Evolutionary conservation across 1,139 yeast species (phyloP), one percentile per base, ranked within the genome.

Genomic region (Magnusiomyces magnusii): DNA sequence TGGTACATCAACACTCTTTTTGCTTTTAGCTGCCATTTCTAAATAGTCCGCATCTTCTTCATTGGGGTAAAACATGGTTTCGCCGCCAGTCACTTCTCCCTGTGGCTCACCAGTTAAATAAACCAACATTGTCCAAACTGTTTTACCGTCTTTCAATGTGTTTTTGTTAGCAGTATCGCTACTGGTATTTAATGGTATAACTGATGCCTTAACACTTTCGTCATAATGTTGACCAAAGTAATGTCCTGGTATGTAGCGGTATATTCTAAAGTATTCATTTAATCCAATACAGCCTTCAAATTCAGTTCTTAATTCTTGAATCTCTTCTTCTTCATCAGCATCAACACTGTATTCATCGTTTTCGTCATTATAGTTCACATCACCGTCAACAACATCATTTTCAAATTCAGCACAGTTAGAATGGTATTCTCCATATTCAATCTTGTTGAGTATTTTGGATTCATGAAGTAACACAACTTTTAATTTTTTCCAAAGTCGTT

Each of bases 191-290:
- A 51, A 24, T 17, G 55, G 57, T 31, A 57, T 56, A 3, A 57
- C 62, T 3, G 70, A 64, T 51, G 79, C 78, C 3, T 61, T 60
- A 1, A 82, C 86, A 13, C 83, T 76, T 54, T 84, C 88, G 64
- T 84, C 89, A 65, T 82, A 84, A 67, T 84, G 88, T 62, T 80
- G 77, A 3, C 82, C 85, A 64, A 84, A 84, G 68, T 79, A 83
- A 61, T 84, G 87, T 0, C 87, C 87, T 60, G 77, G 76, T 3
- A 69, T 67, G 67, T 84, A 84, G 56, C 87, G 66, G 66, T 84
- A 84, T 1, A 84, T 71, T 49, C 89, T 67, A 21, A 84, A 68
- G 61, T 83, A 83, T 0, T 85, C 83, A 63, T 84, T 83, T 53
- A 84, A 74, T 0, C 85, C 85, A 21, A 72, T 69, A 0, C 85